Evolutionary conservation across 2,329 filamentous ascomycete species (phyloP).

Genomic region (Cercospora nicotianae): DNA sequence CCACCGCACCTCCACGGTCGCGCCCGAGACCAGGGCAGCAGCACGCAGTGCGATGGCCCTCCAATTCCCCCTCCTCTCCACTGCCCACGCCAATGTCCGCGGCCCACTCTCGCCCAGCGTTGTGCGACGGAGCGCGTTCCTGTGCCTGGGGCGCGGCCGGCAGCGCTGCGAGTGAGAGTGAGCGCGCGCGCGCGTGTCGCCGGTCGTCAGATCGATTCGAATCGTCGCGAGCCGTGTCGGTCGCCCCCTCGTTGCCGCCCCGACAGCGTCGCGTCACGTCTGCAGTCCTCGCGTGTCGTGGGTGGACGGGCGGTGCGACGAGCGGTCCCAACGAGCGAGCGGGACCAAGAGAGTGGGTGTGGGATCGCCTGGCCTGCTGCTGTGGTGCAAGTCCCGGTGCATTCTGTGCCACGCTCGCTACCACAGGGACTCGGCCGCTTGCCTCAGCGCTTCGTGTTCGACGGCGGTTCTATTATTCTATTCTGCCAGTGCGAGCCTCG

Average conservation of each 20-base stretch:
- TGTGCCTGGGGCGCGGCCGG: not conserved
- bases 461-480: not conserved
- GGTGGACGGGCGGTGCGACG: slow-evolving; percentile 3
- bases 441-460: slow-evolving; percentile 10
- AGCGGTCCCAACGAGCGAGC: slow-evolving; percentile 10
- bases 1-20: slow-evolving; percentile 6
- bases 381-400: slow-evolving; percentile 10
- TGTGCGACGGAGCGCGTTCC: not conserved
- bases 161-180: not conserved
- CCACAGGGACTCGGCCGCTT: slow-evolving; percentile 3
- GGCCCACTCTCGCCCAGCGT: not conserved
- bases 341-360: slow-evolving; percentile 9
- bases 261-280: not conserved
- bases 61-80: not conserved
- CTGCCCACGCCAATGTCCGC: slow-evolving; percentile 9
- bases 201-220: not conserved
- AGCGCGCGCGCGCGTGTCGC: not conserved
- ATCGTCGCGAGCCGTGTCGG: not conserved
- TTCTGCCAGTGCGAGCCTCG: not conserved
- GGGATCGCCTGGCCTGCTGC: slow-evolving; percentile 13
- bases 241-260: not conserved
- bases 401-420: slow-evolving; percentile 16
- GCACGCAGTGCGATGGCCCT: not conserved
- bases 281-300: slow-evolving; percentile 5
- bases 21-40: slow-evolving; percentile 8